phyloP scores from a whole-genome alignment of 2,329 filamentous ascomycete genomes.

The Arthrobotrys musiformis region DNA sequence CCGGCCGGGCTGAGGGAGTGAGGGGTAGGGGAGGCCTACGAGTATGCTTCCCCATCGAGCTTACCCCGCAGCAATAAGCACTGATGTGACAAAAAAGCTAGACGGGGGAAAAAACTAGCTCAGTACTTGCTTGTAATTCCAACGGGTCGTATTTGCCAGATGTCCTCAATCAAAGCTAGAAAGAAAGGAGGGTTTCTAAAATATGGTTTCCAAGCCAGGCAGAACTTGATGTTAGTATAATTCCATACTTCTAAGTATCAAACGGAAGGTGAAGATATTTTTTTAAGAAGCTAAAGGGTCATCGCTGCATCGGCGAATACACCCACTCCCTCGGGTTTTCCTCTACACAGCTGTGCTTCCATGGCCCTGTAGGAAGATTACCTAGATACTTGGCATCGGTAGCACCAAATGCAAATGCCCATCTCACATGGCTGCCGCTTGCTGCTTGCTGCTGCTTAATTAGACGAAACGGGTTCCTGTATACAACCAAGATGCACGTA shows the following conservation, averaged over 20 bases:
- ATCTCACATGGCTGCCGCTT: conserved; percentile 7
- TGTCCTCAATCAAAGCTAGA: background rate
- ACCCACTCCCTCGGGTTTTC: background rate
- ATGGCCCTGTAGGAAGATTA: too few species aligned
- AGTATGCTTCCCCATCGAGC: background rate
- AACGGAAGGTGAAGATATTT: background rate
- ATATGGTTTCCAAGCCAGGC: background rate
- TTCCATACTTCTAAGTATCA: background rate
- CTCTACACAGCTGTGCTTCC: too few species aligned
- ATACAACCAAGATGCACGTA: background rate
- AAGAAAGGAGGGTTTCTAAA: background rate
- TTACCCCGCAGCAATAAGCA: conserved; percentile 34
- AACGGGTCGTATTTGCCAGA: background rate
- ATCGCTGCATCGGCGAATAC: conserved; percentile 10
- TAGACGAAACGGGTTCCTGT: conserved; percentile 16
- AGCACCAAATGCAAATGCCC: conserved; percentile 3
- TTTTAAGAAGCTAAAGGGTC: background rate
- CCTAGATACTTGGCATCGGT: background rate
- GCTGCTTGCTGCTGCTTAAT: conserved; percentile 2
- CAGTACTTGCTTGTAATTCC: background rate
- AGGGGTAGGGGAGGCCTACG: conserved; percentile 8
- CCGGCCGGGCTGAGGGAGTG: conserved; percentile 10
- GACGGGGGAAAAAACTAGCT: background rate
- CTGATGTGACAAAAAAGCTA: background rate
- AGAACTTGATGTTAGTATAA: background rate